Conservation (phyloP, 2,329 filamentous ascomycete genomes). For the Aspergillus novofumigatus region DNA sequence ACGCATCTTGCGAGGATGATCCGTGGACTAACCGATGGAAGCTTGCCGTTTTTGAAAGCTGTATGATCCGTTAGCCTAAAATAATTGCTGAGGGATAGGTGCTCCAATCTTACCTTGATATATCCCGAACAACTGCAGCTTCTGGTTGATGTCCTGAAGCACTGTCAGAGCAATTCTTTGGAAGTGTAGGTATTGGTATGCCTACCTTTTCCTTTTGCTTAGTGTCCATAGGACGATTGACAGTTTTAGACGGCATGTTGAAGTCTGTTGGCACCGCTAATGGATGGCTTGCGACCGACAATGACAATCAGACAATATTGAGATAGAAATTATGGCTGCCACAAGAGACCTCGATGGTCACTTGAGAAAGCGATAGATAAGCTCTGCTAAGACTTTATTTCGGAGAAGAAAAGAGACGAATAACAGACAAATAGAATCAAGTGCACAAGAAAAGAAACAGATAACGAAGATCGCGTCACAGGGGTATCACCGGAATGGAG, state of each 20-base stretch:
- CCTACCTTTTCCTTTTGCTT: conserved; percentile 69
- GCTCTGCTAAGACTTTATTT: background rate
- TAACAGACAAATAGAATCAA: background rate
- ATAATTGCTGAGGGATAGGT: background rate
- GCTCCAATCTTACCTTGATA: conserved; percentile 50
- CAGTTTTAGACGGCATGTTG: conserved; percentile 37
- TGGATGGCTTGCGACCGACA: background rate
- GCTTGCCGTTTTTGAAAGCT: conserved; percentile 85
- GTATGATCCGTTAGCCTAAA: conserved; percentile 20
- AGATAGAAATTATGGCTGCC: background rate
- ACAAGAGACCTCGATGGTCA: background rate
- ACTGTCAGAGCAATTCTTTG: background rate
- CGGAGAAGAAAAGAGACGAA: background rate
- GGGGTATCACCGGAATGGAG: conserved; percentile 20
- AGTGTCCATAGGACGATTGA: conserved; percentile 70
- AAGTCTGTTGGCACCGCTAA: background rate
- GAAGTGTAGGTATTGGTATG: background rate
- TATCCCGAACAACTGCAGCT: conserved; percentile 94
- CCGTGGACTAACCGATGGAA: conserved; percentile 74
- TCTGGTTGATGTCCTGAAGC: conserved; percentile 71
- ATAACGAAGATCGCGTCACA: conserved; percentile 10
- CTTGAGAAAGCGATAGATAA: background rate
- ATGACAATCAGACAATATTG: background rate
- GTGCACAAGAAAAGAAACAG: background rate
- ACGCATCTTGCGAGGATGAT: background rate